Base-by-base conservation (phyloP, 202 grass and related monocot species). In the Panicum virgatum region DNA sequence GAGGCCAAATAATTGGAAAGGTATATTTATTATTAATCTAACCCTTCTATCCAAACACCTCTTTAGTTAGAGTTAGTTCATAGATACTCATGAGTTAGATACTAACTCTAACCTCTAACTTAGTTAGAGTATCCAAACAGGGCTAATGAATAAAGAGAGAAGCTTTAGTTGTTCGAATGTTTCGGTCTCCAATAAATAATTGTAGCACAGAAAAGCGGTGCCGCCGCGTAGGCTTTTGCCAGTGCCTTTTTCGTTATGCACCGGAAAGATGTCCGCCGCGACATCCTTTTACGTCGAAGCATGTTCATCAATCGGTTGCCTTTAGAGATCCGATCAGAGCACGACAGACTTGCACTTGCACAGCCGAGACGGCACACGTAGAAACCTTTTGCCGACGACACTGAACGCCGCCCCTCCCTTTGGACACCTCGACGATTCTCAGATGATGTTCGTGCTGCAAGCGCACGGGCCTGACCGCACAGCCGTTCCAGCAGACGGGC, bases 101-200 rank as follows among this genome's bases (percentile, higher is more conserved):
- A n/a, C n/a, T n/a, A n/a, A n/a, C n/a, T n/a, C n/a, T n/a, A n/a
- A n/a, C n/a, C n/a, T n/a, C n/a, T n/a, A n/a, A n/a, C n/a, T n/a
- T n/a, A n/a, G n/a, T n/a, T n/a, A n/a, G n/a, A n/a, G n/a, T n/a
- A n/a, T n/a, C n/a, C n/a, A n/a, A n/a, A n/a, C n/a, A n/a, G n/a
- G n/a, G n/a, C n/a, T n/a, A n/a, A n/a, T n/a, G 58, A 69, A 67
- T 66, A 79, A 48, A 79, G 29, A 46, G 43, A 25, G 27, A 52
- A 56, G 39, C 80, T 80, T 88, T 75, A 84, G 81, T 80, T 4
- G 76, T 75, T 84, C 6, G 18, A 58, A 37, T 83, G 80, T 68
- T 84, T 69, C 75, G 12, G 20, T 62, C 81, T 36, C 60, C 16
- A n/a, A n/a, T n/a, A n/a, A 74, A 66, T 88, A 68, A 84, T 66